A percentile compares a stretch with the other conserved stretches of the same genome.
Evolutionary conservation across 2,329 filamentous ascomycete species (phyloP).

Genomic region (Diaporthe citrichinensis): DNA sequence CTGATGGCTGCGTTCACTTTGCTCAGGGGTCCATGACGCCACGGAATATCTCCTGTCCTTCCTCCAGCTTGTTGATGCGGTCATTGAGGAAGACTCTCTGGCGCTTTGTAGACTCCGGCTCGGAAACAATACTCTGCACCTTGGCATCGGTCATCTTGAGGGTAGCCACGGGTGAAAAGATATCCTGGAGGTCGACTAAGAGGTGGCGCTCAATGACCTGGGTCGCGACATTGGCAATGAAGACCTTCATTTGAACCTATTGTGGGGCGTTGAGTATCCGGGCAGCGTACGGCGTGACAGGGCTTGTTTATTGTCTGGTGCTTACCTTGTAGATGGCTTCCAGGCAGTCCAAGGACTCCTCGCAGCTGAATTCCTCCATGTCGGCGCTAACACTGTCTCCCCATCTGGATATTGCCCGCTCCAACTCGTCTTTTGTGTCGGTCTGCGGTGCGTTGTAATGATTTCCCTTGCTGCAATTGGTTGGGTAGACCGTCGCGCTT

Average conservation of each 20-base stretch:
- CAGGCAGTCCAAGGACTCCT: constrained; percentile 17
- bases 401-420: neutral
- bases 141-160: constrained; percentile 12
- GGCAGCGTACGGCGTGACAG: neutral
- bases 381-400: neutral
- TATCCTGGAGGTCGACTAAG: neutral
- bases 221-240: constrained; percentile 22
- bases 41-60: constrained; percentile 33
- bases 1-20: neutral
- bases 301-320: neutral
- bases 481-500: neutral
- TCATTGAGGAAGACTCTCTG: neutral
- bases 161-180: constrained; percentile 20
- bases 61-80: constrained; percentile 28
- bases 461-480: neutral
- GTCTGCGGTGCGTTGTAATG: neutral
- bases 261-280: neutral
- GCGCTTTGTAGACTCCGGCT: constrained; percentile 1
- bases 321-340: constrained; percentile 33
- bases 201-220: constrained; percentile 37
- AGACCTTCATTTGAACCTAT: constrained; percentile 31
- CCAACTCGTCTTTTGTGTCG: neutral
- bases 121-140: constrained; percentile 1
- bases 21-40: neutral
- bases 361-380: constrained; percentile 29